Evolutionary conservation across 139 green algal species (phyloP), one percentile per base, ranked within the genome.

Genomic region (Deuterostichococcus epilithicus): DNA sequence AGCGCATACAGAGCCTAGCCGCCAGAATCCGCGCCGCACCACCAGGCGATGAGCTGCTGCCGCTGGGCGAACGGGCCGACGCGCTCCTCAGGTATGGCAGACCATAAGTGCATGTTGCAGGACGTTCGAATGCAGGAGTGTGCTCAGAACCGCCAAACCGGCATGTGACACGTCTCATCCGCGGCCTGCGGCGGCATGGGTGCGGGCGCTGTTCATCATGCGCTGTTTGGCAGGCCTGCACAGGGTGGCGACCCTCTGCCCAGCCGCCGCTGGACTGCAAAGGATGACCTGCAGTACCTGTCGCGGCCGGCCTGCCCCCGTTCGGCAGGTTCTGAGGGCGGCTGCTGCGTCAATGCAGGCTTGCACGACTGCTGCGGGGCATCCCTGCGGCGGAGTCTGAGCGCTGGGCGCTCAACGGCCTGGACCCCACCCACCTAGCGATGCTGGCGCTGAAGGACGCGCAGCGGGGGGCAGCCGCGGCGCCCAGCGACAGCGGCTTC

Each of bases 391-490:
- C 74, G 22, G 73, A 80, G 32, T 90, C 81, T 4, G 91, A 95
- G 84, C 36, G 42, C 0, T 76, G 78, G 1, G 87, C 90, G 0
- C 26, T 96, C 2, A 93, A 86, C 33, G 91, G 84, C 3, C 87
- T 91, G 10, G 91, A 96, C 76, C 91, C 91, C 13, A 84, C 68
- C 36, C 71, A 85, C 33, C 79, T 94, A 66, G 90, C 90, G 0
- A 76, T 85, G 36, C 81, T 90, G 32, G 86, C 81, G 6, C 45
- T 93, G 58, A 83, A 82, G 34, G 90, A 94, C 32, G 90, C 87
- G 30, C 37, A 84, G 37, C 76, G 78, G 22, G 88, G 82, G 1
- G n/a, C 76, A 3, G 70, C 77, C 32, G n/a, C 87, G 37, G 32
- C 66, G 3, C 80, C 83, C 2, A 44, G 35, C 26, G 35, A 73